These are phyloP conservation scores for Agrocybe pediades DNA, from an alignment of 768 basidiomycete species.

Conservation along the genomic window DNA sequence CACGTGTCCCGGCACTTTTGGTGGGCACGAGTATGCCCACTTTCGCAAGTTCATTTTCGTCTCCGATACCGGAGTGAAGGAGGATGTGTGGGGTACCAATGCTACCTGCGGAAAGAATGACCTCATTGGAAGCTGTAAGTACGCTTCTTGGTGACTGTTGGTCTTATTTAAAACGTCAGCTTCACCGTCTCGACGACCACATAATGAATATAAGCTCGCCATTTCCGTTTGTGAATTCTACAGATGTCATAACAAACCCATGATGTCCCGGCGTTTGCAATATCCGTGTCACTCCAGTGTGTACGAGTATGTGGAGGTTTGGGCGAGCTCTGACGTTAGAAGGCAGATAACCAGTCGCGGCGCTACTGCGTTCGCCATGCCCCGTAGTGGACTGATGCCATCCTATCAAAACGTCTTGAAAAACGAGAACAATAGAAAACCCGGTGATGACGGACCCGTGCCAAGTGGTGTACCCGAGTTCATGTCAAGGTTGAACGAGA, in stretches of 20 bases:
- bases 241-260: background rate
- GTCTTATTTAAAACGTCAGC: background rate
- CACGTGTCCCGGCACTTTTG: too few species aligned
- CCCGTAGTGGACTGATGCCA: background rate
- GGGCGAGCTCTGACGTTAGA: background rate
- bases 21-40: slow-evolving; percentile 25
- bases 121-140: slow-evolving; percentile 23
- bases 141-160: background rate
- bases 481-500: slow-evolving; percentile 31
- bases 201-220: background rate
- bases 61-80: slow-evolving; percentile 35
- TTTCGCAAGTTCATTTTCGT: slow-evolving; percentile 17
- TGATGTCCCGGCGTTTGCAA: background rate
- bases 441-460: slow-evolving; percentile 17
- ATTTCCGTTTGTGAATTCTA: background rate
- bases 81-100: slow-evolving; percentile 37
- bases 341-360: background rate
- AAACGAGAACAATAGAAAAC: too few species aligned
- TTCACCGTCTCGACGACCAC: background rate
- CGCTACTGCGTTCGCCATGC: background rate
- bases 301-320: background rate
- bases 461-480: slow-evolving; percentile 32
- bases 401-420: background rate
- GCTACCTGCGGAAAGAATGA: slow-evolving; percentile 38
- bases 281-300: background rate